A percentile compares a stretch with the other conserved stretches of the same genome.
Conservation (phyloP, 2,329 filamentous ascomycete species). For the Cordyceps javanica region DNA sequence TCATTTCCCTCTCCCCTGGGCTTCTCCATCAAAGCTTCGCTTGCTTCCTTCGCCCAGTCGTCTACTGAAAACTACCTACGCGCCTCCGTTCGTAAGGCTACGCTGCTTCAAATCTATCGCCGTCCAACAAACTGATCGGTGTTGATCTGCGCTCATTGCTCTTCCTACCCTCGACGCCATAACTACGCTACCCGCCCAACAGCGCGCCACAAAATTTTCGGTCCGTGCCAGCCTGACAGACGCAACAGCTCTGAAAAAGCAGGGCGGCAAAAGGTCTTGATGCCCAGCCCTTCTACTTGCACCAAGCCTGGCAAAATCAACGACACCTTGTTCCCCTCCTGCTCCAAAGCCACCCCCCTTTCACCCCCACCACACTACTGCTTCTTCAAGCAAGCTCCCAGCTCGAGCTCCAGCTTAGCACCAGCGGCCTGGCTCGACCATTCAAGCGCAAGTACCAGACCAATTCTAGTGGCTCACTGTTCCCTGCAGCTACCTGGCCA, state of each 20-base stretch:
- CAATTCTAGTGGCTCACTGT: neutral
- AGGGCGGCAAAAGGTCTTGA: neutral
- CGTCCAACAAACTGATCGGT: neutral
- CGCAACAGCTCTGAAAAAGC: neutral
- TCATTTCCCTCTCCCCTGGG: neutral
- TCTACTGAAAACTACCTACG: neutral
- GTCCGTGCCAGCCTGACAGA: neutral
- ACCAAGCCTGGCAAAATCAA: neutral
- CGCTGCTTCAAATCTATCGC: neutral
- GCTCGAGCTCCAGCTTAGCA: neutral
- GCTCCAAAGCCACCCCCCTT: slow-evolving; percentile 11
- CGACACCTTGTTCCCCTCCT: slow-evolving; percentile 5
- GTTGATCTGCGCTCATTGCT: neutral
- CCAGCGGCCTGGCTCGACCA: slow-evolving; percentile 10
- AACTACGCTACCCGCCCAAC: neutral
- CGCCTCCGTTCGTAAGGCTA: neutral
- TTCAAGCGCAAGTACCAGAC: neutral
- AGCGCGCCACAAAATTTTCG: neutral
- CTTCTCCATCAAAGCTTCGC: neutral
- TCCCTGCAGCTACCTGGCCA: neutral
- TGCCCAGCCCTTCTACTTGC: neutral
- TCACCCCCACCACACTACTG: slow-evolving; percentile 9
- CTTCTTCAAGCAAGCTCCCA: slow-evolving; percentile 8
- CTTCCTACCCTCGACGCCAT: neutral
- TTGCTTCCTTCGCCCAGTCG: neutral